Evolutionary conservation across 2,329 filamentous ascomycete genomes (phyloP).

Genomic region (Graphiopsis chlorocephala): DNA sequence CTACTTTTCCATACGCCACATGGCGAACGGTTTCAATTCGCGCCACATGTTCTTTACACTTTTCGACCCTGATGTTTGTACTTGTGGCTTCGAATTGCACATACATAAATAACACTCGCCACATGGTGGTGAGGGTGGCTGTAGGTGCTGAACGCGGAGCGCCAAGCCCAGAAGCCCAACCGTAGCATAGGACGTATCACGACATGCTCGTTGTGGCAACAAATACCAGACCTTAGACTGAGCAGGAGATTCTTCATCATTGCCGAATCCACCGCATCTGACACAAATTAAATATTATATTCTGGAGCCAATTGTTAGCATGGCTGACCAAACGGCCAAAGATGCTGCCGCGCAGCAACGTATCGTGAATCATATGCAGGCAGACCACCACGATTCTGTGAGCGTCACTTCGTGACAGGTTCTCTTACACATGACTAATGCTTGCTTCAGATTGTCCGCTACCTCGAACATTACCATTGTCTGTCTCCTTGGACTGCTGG

Average conservation of each 20-base stretch:
- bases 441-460: conserved; percentile 57
- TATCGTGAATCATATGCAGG: conserved; percentile 83
- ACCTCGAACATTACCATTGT: conserved; percentile 69
- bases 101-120: not conserved
- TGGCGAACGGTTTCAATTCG: not conserved
- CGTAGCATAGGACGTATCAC: not conserved
- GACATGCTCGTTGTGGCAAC: not conserved
- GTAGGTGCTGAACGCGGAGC: not conserved
- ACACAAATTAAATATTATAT: not conserved
- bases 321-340: conserved; percentile 28
- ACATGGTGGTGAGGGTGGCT: not conserved
- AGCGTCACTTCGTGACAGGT: not conserved
- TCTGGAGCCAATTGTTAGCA: not conserved
- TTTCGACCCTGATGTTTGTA: not conserved
- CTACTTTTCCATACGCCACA: not conserved
- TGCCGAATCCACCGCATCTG: not conserved
- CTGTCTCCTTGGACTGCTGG: conserved; percentile 57
- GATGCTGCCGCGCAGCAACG: conserved; percentile 55
- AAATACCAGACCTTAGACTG: not conserved
- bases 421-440: not conserved
- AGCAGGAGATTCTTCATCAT: not conserved
- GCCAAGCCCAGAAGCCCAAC: not conserved
- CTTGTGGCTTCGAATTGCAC: not conserved
- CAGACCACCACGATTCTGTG: conserved; percentile 62
- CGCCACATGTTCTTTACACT: not conserved